Conservation (phyloP, 169 alveolate genomes). For the Hepatocystis sp. region DNA sequence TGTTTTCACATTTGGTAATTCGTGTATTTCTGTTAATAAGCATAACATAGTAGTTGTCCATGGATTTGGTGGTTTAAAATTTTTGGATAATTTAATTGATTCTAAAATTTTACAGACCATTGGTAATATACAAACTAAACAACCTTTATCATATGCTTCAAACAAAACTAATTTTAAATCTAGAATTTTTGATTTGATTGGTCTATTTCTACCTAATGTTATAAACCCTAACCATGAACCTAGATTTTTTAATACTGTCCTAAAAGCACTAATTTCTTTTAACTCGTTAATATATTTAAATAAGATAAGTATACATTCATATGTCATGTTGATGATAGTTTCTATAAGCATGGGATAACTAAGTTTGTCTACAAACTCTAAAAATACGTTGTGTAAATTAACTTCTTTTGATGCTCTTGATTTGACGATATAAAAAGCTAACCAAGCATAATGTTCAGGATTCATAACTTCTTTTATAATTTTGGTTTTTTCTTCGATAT, state of each 20-base stretch:
- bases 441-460: constrained; percentile 90
- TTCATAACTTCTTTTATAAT: constrained; percentile 84
- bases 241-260: constrained; percentile 90
- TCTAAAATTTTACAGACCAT: constrained; percentile 90
- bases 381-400: constrained; percentile 90
- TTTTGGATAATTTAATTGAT: constrained; percentile 83
- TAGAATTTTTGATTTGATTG: constrained; percentile 89
- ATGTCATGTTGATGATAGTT: constrained; percentile 86
- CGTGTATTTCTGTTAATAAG: constrained; percentile 91
- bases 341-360: constrained; percentile 86
- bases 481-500: constrained; percentile 82
- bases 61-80: constrained; percentile 94
- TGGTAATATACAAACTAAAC: constrained; percentile 90
- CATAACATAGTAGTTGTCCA: constrained; percentile 92
- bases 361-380: constrained; percentile 87
- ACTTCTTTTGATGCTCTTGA: constrained; percentile 93
- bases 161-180: constrained; percentile 90
- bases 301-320: constrained; percentile 89
- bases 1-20: constrained; percentile 86
- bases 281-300: constrained; percentile 85
- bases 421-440: constrained; percentile 91
- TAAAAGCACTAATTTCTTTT: constrained; percentile 88
- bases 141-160: constrained; percentile 88
- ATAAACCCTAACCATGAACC: constrained; percentile 94
- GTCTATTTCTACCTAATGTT: constrained; percentile 91